Evolutionary conservation across 2,329 filamentous ascomycete genomes (phyloP).

Genomic region (Lizonia empirigonia): DNA sequence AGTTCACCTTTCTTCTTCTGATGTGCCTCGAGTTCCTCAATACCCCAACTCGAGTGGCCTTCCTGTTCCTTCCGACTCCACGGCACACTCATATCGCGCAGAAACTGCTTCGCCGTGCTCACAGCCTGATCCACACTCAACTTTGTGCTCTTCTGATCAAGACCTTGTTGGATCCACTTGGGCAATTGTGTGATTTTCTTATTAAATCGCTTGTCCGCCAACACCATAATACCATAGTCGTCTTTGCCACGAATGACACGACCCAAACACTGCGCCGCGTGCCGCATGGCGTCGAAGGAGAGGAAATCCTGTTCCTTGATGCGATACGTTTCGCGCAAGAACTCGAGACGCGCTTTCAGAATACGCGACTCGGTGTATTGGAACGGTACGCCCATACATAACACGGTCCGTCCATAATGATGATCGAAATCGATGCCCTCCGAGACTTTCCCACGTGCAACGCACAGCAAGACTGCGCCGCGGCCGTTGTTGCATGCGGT

Average conservation of each 20-base stretch:
- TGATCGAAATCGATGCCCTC: conserved; percentile 99
- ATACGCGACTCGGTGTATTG: conserved; percentile 99
- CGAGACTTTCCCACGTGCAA: conserved; percentile 94
- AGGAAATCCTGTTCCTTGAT: conserved; percentile 97
- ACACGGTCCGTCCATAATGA: conserved; percentile 92
- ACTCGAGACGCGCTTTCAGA: conserved; percentile 91
- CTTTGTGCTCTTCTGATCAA: conserved; percentile 84
- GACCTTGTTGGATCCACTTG: conserved; percentile 93
- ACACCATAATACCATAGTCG: conserved; percentile 99
- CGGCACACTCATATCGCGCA: conserved; percentile 89
- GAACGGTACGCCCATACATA: conserved; percentile 97
- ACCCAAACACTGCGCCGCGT: conserved; percentile 93
- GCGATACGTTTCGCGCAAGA: conserved; percentile 94
- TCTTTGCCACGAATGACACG: conserved; percentile 95
- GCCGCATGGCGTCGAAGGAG: conserved; percentile 99
- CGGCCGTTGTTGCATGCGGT: conserved; percentile 97
- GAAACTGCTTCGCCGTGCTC: conserved; percentile 83
- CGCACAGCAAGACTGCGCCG: conserved; percentile 89
- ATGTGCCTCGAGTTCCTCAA: conserved; percentile 76
- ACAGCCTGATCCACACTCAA: conserved; percentile 96
- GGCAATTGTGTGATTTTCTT: conserved; percentile 90
- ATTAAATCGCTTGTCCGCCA: conserved; percentile 90
- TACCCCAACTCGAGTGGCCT: conserved; percentile 90
- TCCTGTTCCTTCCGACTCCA: conserved; percentile 84
- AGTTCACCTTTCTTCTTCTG: conserved; percentile 76